Evolutionary conservation across 2,329 filamentous ascomycete genomes (phyloP), one percentile per base, ranked within the genome.

Genomic region (Exophiala aquamarina): DNA sequence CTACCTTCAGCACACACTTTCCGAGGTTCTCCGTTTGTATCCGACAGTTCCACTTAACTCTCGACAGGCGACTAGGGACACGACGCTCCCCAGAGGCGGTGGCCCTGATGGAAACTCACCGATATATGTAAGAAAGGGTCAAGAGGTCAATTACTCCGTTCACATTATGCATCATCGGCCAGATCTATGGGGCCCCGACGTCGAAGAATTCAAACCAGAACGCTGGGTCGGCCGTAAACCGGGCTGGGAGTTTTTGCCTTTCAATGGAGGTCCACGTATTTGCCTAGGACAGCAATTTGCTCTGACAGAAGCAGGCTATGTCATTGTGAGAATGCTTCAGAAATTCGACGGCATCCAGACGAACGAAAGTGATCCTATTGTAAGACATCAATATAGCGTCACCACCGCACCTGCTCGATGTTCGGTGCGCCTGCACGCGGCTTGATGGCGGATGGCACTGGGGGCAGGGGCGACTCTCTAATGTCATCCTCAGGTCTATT

Each of bases 311-410:
- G 61, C 66, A 3, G 62, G 63, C 0, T 91, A 91, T 63, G 82
- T 86, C 8, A 75, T 89, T 50, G 82, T 84, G 20, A 73, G 87
- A 35, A 61, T 92, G 55, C 79, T 91, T 61, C 88, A 92, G 71
- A 74, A 77, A 18, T 93, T 86, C 62, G 80, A 83, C 44, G 68
- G 74, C 9, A 71, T 89, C 6, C 78, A 82, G 59, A 62, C 44
- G 9, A 43, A 44, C 14, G 49, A 55, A 37, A 51, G 37, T 5
- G 52, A 55, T 35, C 44, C 49, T 4, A 36, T 52, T 32, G 38
- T 38, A 29, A 36, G 51, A 35, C 50, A 53, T 40, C 37, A 50
- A 21, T 58, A 53, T 28, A 52, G 50, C 17, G 45, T 58, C 33
- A 58, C 56, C 6, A 54, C 51, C 18, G 54, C 56, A n/a, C 56